Conservation (phyloP, 768 basidiomycete species). For the Mycena epipterygia region DNA sequence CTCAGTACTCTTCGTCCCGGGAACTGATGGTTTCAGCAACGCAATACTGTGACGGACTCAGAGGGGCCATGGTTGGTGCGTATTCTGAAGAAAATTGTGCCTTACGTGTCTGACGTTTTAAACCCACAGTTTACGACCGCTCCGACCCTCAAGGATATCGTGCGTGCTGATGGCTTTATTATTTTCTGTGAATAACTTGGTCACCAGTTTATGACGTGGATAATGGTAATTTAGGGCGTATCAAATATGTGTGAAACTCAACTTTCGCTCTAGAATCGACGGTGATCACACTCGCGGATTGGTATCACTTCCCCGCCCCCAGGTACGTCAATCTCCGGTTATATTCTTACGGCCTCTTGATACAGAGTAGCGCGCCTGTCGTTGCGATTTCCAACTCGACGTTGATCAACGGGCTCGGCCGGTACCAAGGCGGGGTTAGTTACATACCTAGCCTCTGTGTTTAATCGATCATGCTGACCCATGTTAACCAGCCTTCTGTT, state of each 20-base stretch:
- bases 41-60: constrained; percentile 71
- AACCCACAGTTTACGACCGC: constrained; percentile 52
- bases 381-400: constrained; percentile 43
- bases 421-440: constrained; percentile 50
- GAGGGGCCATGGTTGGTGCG: constrained; percentile 57
- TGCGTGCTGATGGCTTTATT: constrained; percentile 25
- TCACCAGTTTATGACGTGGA: constrained; percentile 51
- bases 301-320: constrained; percentile 39
- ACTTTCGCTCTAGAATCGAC: constrained; percentile 49
- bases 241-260: background rate
- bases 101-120: background rate
- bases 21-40: constrained; percentile 54
- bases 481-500: constrained; percentile 40
- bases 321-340: constrained; percentile 35
- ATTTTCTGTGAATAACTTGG: background rate
- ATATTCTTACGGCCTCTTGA: constrained; percentile 39
- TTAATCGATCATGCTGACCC: background rate
- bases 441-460: background rate
- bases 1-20: background rate
- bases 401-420: no score
- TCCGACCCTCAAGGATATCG: constrained; percentile 50
- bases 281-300: constrained; percentile 64
- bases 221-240: constrained; percentile 50
- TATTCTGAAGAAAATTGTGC: background rate
- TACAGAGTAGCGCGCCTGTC: constrained; percentile 35